phyloP scores from a whole-genome alignment of 345 rosid species.

The Camelina laxa region DNA sequence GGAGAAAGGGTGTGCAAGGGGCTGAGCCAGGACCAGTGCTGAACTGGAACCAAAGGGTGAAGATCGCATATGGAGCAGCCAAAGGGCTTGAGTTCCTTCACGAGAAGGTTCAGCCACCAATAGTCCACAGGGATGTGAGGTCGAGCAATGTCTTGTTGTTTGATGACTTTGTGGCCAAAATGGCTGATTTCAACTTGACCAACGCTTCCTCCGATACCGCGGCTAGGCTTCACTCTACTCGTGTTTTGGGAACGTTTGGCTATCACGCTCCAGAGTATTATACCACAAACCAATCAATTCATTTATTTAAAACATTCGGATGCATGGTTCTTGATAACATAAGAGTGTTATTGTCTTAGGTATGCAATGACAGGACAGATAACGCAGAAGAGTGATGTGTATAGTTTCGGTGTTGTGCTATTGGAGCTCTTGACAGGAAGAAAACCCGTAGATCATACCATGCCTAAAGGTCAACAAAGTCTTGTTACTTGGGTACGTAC shows the following conservation, averaged over 20 bases:
- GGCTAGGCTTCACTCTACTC: conserved; percentile 91
- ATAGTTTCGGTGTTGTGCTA: conserved; percentile 99
- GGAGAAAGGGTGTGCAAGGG: conserved; percentile 94
- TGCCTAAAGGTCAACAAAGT: conserved; percentile 99
- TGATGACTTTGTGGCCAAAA: conserved; percentile 76
- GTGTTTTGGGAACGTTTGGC: conserved; percentile 97
- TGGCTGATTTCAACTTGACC: conserved; percentile 92
- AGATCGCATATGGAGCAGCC: conserved; percentile 88
- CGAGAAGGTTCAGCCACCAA: conserved; percentile 89
- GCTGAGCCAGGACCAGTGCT: conserved; percentile 96
- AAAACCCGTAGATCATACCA: conserved; percentile 98
- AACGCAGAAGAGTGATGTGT: conserved; percentile 96
- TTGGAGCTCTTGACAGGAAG: conserved; percentile 94
- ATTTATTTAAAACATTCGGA: not conserved
- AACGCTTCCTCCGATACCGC: conserved; percentile 88
- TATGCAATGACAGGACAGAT: conserved; percentile 99
- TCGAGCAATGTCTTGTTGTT: conserved; percentile 94
- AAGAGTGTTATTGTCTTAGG: conserved; percentile 48
- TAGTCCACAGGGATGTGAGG: conserved; percentile 92
- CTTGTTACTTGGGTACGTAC: conserved; percentile 93
- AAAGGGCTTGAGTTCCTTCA: conserved; percentile 93
- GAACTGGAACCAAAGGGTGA: conserved; percentile 90
- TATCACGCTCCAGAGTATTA: conserved; percentile 98
- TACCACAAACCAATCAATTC: not conserved
- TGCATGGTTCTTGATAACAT: not conserved